These are phyloP conservation scores for Omphalotus guepiniiformis DNA, from an alignment of 768 basidiomycete species.

Conservation along the genomic window DNA sequence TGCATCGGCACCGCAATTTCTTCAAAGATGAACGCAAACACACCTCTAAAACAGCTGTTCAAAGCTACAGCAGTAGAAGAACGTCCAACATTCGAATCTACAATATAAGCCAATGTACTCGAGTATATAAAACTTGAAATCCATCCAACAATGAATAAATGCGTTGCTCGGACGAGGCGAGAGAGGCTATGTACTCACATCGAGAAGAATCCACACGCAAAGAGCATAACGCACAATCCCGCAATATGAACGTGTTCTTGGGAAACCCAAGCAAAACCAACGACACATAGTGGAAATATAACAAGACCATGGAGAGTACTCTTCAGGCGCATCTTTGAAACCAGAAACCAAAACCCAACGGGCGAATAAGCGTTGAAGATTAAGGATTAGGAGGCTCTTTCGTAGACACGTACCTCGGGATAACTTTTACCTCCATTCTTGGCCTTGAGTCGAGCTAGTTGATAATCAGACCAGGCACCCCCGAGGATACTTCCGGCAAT, in stretches of 20 bases:
- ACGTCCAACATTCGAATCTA: slow-evolving; percentile 81
- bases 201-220: slow-evolving; percentile 67
- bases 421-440: slow-evolving; percentile 42
- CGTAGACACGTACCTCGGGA: slow-evolving; percentile 63
- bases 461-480: slow-evolving; percentile 54
- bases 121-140: slow-evolving; percentile 31
- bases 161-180: background rate
- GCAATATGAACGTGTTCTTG: slow-evolving; percentile 59
- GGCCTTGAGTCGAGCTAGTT: slow-evolving; percentile 37
- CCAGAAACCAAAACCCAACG: slow-evolving; percentile 2
- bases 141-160: background rate
- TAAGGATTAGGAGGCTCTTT: background rate
- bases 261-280: slow-evolving; percentile 76
- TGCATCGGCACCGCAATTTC: slow-evolving; percentile 75
- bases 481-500: slow-evolving; percentile 52
- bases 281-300: slow-evolving; percentile 53
- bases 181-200: slow-evolving; percentile 48
- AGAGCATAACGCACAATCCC: slow-evolving; percentile 67
- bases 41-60: slow-evolving; percentile 75
- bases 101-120: slow-evolving; percentile 66
- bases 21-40: slow-evolving; percentile 60
- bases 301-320: slow-evolving; percentile 57
- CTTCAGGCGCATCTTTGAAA: slow-evolving; percentile 63
- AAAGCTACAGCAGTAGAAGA: slow-evolving; percentile 71
- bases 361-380: background rate